phyloP scores from a whole-genome alignment of 805 yeast species.

The Hanseniaspora jakobsenii region DNA sequence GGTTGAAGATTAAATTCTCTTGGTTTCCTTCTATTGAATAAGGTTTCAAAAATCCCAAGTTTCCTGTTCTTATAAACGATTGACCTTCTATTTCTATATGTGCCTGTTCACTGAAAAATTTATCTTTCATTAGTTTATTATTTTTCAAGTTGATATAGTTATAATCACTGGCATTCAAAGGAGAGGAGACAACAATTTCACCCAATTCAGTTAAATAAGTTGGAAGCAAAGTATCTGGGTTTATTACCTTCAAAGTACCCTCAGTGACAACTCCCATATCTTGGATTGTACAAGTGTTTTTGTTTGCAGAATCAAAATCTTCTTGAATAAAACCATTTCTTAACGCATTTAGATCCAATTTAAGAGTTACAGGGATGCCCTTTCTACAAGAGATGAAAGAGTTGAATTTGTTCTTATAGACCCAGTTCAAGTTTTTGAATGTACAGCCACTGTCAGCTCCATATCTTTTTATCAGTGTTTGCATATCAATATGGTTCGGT shows the following conservation, averaged over 20 bases:
- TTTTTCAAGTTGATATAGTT: conserved; percentile 27
- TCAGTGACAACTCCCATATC: conserved; percentile 94
- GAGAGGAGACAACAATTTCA: conserved; percentile 92
- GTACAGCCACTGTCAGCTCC: conserved; percentile 47
- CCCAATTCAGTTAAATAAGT: conserved; percentile 90
- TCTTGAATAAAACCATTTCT: conserved; percentile 79
- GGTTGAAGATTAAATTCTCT: conserved; percentile 53
- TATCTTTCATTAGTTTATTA: conserved; percentile 35
- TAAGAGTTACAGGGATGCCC: conserved; percentile 78
- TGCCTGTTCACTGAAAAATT: conserved; percentile 44
- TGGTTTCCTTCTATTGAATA: conserved; percentile 38
- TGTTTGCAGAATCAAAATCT: conserved; percentile 38
- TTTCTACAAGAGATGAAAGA: conserved; percentile 70
- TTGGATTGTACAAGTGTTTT: conserved; percentile 36
- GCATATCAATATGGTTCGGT: conserved; percentile 51
- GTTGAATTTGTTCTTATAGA: conserved; percentile 67
- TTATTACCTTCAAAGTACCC: conserved; percentile 86
- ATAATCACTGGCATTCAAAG: conserved; percentile 59
- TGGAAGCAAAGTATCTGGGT: conserved; percentile 72
- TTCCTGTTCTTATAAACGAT: conserved; percentile 78
- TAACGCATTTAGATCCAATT: conserved; percentile 75
- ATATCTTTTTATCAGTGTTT: conserved; percentile 49
- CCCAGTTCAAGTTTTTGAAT: conserved; percentile 57
- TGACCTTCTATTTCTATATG: conserved; percentile 50
- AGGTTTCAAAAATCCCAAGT: conserved; percentile 80